Conservation (phyloP, 768 basidiomycete genomes). For the Leccinum sublutescens region DNA sequence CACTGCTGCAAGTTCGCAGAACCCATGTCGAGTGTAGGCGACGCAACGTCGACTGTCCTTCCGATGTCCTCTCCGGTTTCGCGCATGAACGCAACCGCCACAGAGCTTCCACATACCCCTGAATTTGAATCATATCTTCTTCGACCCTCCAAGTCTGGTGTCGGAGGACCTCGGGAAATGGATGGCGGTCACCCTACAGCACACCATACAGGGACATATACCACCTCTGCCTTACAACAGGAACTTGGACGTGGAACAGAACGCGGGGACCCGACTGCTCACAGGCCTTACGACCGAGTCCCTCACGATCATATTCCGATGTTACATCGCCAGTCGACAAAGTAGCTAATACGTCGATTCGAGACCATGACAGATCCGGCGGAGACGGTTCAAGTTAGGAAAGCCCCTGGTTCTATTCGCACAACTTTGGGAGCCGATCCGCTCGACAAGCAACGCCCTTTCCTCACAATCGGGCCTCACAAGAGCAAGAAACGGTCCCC, state of each 20-base stretch:
- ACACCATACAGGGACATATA: not conserved
- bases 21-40: constrained; percentile 19
- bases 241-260: not conserved
- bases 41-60: constrained; percentile 13
- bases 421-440: constrained; percentile 16
- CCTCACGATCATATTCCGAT: not conserved
- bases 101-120: not conserved
- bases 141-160: constrained; percentile 9
- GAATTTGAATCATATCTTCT: not conserved
- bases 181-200: not conserved
- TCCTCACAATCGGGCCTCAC: constrained; percentile 21
- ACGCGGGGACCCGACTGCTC: not conserved
- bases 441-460: constrained; percentile 15
- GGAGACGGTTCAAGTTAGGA: constrained; percentile 6
- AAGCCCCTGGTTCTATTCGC: constrained; percentile 11
- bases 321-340: constrained; percentile 42
- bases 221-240: not conserved
- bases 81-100: constrained; percentile 4
- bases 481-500: constrained; percentile 51
- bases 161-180: constrained; percentile 25
- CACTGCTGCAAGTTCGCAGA: not conserved
- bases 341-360: constrained; percentile 51
- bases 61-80: constrained; percentile 16
- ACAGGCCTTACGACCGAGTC: constrained; percentile 2
- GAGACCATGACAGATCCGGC: constrained; percentile 41